A percentile compares a stretch with the other conserved stretches of the same genome.
phyloP scores from a whole-genome alignment of 176 grass and related monocot species.

The Oryza brachyantha region DNA sequence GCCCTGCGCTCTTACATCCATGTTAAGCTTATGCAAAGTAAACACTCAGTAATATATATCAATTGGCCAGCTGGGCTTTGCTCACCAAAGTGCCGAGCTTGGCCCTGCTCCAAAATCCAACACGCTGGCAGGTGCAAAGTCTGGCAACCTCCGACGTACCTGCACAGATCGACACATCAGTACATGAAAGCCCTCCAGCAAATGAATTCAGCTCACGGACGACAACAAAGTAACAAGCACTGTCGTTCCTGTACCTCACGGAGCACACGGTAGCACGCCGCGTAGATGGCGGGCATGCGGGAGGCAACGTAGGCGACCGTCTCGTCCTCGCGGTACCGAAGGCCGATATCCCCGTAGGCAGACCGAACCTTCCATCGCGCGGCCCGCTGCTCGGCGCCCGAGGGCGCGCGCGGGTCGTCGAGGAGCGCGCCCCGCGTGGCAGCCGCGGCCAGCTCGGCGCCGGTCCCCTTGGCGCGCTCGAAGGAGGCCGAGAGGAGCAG shows the following conservation, averaged over 20 bases:
- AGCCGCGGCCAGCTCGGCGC: constrained; percentile 62
- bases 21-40: not conserved
- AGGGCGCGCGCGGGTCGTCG: constrained; percentile 52
- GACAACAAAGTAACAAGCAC: not conserved
- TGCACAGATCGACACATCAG: constrained; percentile 26
- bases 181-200: not conserved
- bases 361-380: constrained; percentile 81
- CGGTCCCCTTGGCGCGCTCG: constrained; percentile 60
- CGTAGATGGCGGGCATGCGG: constrained; percentile 84
- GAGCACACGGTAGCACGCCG: constrained; percentile 83
- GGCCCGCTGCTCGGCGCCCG: constrained; percentile 36
- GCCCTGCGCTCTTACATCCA: constrained; percentile 54
- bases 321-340: constrained; percentile 73
- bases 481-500: constrained; percentile 68
- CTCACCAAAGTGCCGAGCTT: constrained; percentile 91
- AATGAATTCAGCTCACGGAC: not conserved
- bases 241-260: constrained; percentile 52
- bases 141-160: constrained; percentile 66
- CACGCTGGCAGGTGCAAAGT: constrained; percentile 69
- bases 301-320: constrained; percentile 83
- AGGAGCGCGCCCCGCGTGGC: constrained; percentile 50
- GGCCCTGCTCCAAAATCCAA: constrained; percentile 93
- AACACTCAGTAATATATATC: not conserved
- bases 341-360: constrained; percentile 73
- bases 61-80: not conserved